phyloP scores from a whole-genome alignment of 2,329 filamentous ascomycete species.

The Aspergillus hortae region DNA sequence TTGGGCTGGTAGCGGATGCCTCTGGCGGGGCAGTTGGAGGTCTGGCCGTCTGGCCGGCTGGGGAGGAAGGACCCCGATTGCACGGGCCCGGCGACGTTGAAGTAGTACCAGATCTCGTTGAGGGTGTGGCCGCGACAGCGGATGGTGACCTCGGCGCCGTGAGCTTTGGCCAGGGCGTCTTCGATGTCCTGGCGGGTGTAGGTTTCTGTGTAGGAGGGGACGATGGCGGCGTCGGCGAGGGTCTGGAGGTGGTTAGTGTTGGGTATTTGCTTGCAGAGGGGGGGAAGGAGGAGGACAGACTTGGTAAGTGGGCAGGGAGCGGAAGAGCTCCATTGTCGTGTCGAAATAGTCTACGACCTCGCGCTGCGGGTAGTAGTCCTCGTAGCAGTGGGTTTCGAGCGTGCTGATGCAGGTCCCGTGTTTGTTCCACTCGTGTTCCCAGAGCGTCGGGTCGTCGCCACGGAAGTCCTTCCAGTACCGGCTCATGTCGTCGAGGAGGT shows the following conservation, averaged over 20 bases:
- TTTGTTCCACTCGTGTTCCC: slow-evolving; percentile 73
- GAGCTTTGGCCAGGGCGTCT: slow-evolving; percentile 51
- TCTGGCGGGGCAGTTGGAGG: slow-evolving; percentile 59
- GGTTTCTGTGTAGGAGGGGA: slow-evolving; percentile 50
- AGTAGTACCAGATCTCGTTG: slow-evolving; percentile 61
- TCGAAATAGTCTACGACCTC: slow-evolving; percentile 70
- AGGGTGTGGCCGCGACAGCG: slow-evolving; percentile 51
- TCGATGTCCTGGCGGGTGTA: slow-evolving; percentile 61
- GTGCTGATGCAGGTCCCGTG: slow-evolving; percentile 74
- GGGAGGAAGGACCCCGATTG: slow-evolving; percentile 34
- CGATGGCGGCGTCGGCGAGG: slow-evolving; percentile 59
- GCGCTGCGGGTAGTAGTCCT: slow-evolving; percentile 55
- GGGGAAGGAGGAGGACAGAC: slow-evolving; percentile 32
- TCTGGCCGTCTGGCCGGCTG: slow-evolving; percentile 49
- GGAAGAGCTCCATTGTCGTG: slow-evolving; percentile 63
- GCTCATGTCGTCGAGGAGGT: slow-evolving; percentile 64
- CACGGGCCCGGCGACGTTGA: slow-evolving; percentile 52
- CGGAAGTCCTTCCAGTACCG: slow-evolving; percentile 69
- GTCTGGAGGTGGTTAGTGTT: slow-evolving; percentile 33
- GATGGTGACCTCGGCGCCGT: slow-evolving; percentile 56
- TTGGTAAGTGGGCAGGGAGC: slow-evolving; percentile 62
- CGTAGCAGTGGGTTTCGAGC: slow-evolving; percentile 64
- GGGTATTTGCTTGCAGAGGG: neutral
- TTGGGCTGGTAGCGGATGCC: slow-evolving; percentile 66
- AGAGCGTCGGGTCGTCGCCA: slow-evolving; percentile 62